phyloP scores from a whole-genome alignment of 305 asterid genomes.

The Solanum chacoense region DNA sequence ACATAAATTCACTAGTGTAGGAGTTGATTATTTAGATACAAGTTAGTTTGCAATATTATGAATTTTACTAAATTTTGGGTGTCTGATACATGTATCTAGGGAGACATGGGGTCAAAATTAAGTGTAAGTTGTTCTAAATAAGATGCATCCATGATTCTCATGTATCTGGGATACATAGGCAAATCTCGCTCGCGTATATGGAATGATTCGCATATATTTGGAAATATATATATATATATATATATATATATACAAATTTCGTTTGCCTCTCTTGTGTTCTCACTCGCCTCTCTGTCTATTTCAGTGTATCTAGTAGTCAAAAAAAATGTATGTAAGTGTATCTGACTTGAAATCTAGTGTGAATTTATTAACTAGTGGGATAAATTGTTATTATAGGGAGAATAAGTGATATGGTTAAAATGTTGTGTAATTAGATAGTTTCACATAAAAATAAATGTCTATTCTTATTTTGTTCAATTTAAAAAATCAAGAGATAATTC shows the following conservation, averaged over 20 bases:
- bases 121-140: not conserved
- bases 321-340: no score
- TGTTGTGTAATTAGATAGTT: not conserved
- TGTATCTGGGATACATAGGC: not conserved
- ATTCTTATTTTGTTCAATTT: not conserved
- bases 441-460: not conserved
- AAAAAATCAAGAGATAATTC: not conserved
- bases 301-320: not conserved
- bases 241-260: no score
- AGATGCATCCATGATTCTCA: not conserved
- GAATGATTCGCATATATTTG: not conserved
- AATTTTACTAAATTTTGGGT: not conserved
- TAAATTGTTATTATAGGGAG: not conserved
- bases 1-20: not conserved
- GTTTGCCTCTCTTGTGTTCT: not conserved
- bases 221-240: no score
- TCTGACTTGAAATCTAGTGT: not conserved
- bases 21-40: no score
- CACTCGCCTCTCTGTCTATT: not conserved
- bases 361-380: not conserved
- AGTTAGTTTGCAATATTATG: not conserved
- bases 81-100: no score
- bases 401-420: no score
- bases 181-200: no score
- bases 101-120: not conserved